A percentile compares a stretch with the other conserved stretches of the same genome.
phyloP scores from a whole-genome alignment of 2,329 filamentous ascomycete genomes.

The Alternaria triticimaculans region DNA sequence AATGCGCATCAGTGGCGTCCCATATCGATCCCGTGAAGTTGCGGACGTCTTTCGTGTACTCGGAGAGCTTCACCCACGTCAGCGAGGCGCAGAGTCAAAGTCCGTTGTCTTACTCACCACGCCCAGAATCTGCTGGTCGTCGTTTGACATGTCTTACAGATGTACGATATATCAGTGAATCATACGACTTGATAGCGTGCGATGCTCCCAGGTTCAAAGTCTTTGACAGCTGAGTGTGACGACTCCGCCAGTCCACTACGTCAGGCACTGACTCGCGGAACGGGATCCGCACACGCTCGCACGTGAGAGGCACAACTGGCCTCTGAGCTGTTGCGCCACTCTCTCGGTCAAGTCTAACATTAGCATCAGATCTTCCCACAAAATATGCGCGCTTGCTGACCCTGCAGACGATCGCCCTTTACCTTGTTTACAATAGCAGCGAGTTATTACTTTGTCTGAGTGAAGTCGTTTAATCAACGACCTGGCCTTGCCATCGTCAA shows the following conservation, averaged over 20 bases:
- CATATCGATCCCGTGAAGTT: constrained; percentile 76
- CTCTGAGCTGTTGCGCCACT: constrained; percentile 19
- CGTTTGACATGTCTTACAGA: constrained; percentile 69
- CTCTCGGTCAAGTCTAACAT: constrained; percentile 6
- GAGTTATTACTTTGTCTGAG: background rate
- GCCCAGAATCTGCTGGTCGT: constrained; percentile 80
- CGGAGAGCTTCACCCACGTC: constrained; percentile 57
- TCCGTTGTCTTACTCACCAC: constrained; percentile 62
- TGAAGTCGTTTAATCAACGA: constrained; percentile 5
- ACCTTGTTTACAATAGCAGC: constrained; percentile 8
- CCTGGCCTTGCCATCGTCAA: constrained; percentile 16
- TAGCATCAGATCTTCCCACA: background rate
- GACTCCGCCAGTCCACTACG: constrained; percentile 11
- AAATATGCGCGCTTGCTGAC: constrained; percentile 20
- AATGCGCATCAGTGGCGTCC: constrained; percentile 79
- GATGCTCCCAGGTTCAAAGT: background rate
- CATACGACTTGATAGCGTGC: background rate
- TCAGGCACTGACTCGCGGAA: constrained; percentile 20
- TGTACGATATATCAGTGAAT: background rate
- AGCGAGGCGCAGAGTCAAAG: constrained; percentile 7
- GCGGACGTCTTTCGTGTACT: constrained; percentile 69
- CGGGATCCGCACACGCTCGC: constrained; percentile 9
- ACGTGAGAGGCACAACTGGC: constrained; percentile 14
- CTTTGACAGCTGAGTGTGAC: constrained; percentile 3
- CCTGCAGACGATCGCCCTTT: constrained; percentile 20